Conservation (phyloP, 768 basidiomycete genomes). For the Phylloporus rhodoxanthus region DNA sequence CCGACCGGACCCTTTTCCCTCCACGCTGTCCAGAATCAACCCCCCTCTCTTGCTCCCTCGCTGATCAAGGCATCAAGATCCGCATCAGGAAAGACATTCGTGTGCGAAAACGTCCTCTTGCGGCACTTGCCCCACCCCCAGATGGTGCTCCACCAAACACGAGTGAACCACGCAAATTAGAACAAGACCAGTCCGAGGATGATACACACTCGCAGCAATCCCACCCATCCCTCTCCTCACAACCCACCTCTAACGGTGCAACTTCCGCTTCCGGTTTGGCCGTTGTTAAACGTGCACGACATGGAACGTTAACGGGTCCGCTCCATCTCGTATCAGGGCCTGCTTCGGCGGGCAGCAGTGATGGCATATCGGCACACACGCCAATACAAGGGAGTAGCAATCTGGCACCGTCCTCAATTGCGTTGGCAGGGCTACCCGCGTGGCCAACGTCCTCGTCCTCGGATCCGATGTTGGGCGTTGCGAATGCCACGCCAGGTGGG, state of each 20-base stretch:
- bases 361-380: slow-evolving; percentile 19
- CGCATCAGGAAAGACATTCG: slow-evolving; percentile 90
- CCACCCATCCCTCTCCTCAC: slow-evolving; percentile 6
- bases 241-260: slow-evolving; percentile 3
- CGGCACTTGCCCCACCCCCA: slow-evolving; percentile 24
- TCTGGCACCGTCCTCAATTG: slow-evolving; percentile 14
- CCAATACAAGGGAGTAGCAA: slow-evolving; percentile 12
- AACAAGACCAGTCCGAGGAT: slow-evolving; percentile 28
- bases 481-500: slow-evolving; percentile 30
- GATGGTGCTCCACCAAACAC: slow-evolving; percentile 11
- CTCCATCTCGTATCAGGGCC: slow-evolving; percentile 19
- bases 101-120: slow-evolving; percentile 63
- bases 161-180: slow-evolving; percentile 18
- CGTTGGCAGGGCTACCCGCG: slow-evolving; percentile 27
- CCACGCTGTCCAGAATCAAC: slow-evolving; percentile 61
- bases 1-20: slow-evolving; percentile 2
- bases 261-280: background rate
- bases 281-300: slow-evolving; percentile 24
- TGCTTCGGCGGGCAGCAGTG: slow-evolving; percentile 10
- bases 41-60: slow-evolving; percentile 79
- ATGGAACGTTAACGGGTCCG: slow-evolving; percentile 22
- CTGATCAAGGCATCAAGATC: slow-evolving; percentile 96
- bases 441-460: slow-evolving; percentile 29
- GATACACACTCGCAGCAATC: slow-evolving; percentile 11
- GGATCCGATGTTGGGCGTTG: slow-evolving; percentile 30